Conservation (phyloP, 331 rosid genomes). For the Pyracantha coccinea region DNA sequence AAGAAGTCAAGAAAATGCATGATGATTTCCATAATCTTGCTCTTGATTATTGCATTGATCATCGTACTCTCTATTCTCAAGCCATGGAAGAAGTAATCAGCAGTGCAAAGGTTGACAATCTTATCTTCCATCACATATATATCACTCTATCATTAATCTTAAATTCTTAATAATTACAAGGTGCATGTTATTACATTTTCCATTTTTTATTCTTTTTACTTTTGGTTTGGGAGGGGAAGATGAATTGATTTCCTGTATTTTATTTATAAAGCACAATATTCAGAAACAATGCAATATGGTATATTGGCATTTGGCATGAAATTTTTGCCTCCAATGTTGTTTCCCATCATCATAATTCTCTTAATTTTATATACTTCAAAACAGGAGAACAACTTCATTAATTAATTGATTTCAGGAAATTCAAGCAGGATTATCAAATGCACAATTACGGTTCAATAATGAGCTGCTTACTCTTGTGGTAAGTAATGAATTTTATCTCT, state of each 20-base stretch:
- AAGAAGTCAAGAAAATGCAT: constrained; percentile 85
- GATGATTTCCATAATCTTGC: constrained; percentile 55
- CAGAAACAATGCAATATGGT: background rate
- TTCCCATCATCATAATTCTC: background rate
- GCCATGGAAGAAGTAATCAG: constrained; percentile 61
- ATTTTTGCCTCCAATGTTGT: background rate
- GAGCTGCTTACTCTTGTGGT: background rate
- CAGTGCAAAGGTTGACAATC: background rate
- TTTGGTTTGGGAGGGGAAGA: background rate
- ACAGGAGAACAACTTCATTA: background rate
- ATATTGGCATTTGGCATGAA: background rate
- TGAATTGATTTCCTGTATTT: background rate
- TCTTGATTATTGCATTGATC: constrained; percentile 54
- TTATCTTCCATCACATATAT: background rate
- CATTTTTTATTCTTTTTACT: background rate
- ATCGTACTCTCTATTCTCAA: constrained; percentile 51
- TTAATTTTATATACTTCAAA: background rate
- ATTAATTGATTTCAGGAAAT: background rate
- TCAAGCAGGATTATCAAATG: background rate
- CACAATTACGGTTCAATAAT: background rate
- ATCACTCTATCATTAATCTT: background rate
- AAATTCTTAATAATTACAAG: background rate
- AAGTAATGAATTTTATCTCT: background rate
- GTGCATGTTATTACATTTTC: background rate
- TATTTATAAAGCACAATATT: background rate